These are phyloP conservation scores for Mucor indicus DNA, from an alignment of 371 early-diverging fungal species.

Conservation along the genomic window DNA sequence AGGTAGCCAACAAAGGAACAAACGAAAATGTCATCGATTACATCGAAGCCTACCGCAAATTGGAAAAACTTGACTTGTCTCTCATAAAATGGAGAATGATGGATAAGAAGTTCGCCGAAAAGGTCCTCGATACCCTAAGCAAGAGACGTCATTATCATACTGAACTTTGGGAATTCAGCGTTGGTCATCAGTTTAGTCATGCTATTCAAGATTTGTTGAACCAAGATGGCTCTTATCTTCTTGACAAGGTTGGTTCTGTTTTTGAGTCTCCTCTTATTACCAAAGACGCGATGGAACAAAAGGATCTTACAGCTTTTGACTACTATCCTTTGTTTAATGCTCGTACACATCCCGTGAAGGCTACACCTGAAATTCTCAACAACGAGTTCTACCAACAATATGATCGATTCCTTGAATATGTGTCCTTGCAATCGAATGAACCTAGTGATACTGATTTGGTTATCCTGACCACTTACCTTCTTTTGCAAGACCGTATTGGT, in stretches of 20 bases:
- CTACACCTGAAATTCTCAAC: slow-evolving; percentile 34
- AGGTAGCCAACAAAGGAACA: slow-evolving; percentile 16
- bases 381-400: slow-evolving; percentile 43
- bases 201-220: slow-evolving; percentile 25
- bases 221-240: slow-evolving; percentile 8
- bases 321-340: slow-evolving; percentile 56
- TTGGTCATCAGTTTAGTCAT: slow-evolving; percentile 28
- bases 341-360: slow-evolving; percentile 22
- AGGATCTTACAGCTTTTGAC: slow-evolving; percentile 26
- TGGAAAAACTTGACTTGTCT: slow-evolving; percentile 22
- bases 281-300: slow-evolving; percentile 1
- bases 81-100: slow-evolving; percentile 35
- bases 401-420: slow-evolving; percentile 34
- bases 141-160: slow-evolving; percentile 11
- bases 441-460: slow-evolving; percentile 30
- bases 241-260: slow-evolving; percentile 22
- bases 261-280: slow-evolving; percentile 44
- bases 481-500: slow-evolving; percentile 54
- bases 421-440: slow-evolving; percentile 28
- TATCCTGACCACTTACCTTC: slow-evolving; percentile 39
- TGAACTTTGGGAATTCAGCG: slow-evolving; percentile 29
- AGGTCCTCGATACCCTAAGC: slow-evolving; percentile 15
- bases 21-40: slow-evolving; percentile 20
- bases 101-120: slow-evolving; percentile 26
- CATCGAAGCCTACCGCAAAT: slow-evolving; percentile 17